Percentiles rank a stretch among this genome's conserved stretches.
These are phyloP conservation scores for Pyrenophora tritici-repentis DNA, from an alignment of 2,329 filamentous ascomycete genomes.

Conservation along the genomic window DNA sequence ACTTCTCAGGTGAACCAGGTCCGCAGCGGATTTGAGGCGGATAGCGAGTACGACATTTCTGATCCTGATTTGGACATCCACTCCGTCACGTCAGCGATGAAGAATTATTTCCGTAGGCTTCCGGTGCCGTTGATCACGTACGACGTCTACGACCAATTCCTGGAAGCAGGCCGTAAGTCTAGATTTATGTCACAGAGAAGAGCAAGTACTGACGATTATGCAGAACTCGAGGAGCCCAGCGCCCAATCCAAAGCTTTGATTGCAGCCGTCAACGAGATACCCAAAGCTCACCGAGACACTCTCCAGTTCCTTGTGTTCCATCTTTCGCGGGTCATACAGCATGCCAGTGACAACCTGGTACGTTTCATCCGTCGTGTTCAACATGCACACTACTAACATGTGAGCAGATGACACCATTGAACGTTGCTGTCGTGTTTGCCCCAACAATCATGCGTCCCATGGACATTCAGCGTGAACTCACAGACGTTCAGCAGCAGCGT, in stretches of 20 bases:
- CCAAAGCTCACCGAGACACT: conserved; percentile 82
- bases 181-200: not conserved
- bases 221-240: conserved; percentile 66
- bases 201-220: conserved; percentile 7
- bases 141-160: conserved; percentile 85
- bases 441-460: conserved; percentile 95
- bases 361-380: conserved; percentile 38
- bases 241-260: conserved; percentile 63
- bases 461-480: conserved; percentile 91
- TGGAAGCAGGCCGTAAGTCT: conserved; percentile 76
- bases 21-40: conserved; percentile 88
- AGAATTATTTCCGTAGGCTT: conserved; percentile 96
- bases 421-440: conserved; percentile 94
- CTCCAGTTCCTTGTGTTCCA: conserved; percentile 95
- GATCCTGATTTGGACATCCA: conserved; percentile 95
- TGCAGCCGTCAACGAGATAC: conserved; percentile 76
- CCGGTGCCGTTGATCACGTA: conserved; percentile 89
- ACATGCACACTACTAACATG: conserved; percentile 18
- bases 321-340: conserved; percentile 80
- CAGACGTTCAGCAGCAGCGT: conserved; percentile 93
- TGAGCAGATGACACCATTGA: conserved; percentile 87
- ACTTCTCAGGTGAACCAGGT: conserved; percentile 88
- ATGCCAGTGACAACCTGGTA: conserved; percentile 83
- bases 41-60: conserved; percentile 86
- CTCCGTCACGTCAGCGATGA: conserved; percentile 90